Conservation (phyloP, 805 yeast genomes). For the Spathaspora hagerdaliae region DNA sequence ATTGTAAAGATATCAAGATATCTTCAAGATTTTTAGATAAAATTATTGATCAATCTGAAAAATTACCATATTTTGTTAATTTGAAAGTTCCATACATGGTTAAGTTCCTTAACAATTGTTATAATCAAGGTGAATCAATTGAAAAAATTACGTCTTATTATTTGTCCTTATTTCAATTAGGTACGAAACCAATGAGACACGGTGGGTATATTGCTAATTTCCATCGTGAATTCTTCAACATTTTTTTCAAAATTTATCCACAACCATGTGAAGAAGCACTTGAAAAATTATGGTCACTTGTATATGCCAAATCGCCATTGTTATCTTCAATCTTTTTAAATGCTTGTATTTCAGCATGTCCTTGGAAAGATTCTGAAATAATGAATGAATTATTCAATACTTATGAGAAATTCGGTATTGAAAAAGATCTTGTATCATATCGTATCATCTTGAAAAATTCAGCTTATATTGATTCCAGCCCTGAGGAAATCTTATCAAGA, state of each 20-base stretch:
- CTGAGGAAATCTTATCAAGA: constrained; percentile 47
- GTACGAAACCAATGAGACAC: constrained; percentile 55
- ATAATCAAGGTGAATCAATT: constrained; percentile 53
- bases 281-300: constrained; percentile 41
- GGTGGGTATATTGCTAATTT: constrained; percentile 55
- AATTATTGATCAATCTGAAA: constrained; percentile 51
- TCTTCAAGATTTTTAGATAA: constrained; percentile 73
- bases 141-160: constrained; percentile 56
- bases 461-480: constrained; percentile 55
- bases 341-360: constrained; percentile 62
- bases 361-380: constrained; percentile 66
- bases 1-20: constrained; percentile 65
- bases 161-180: constrained; percentile 26
- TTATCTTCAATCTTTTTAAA: constrained; percentile 82
- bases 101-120: constrained; percentile 57
- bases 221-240: constrained; percentile 63
- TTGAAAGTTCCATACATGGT: constrained; percentile 73
- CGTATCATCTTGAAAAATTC: constrained; percentile 70
- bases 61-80: constrained; percentile 68
- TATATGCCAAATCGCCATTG: constrained; percentile 47
- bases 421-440: constrained; percentile 64
- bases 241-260: constrained; percentile 61
- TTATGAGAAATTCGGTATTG: constrained; percentile 53
- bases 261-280: constrained; percentile 54
- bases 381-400: constrained; percentile 60